Evolutionary conservation across 2,329 filamentous ascomycete genomes (phyloP).

Genomic region (Hymenoscyphus repandus): DNA sequence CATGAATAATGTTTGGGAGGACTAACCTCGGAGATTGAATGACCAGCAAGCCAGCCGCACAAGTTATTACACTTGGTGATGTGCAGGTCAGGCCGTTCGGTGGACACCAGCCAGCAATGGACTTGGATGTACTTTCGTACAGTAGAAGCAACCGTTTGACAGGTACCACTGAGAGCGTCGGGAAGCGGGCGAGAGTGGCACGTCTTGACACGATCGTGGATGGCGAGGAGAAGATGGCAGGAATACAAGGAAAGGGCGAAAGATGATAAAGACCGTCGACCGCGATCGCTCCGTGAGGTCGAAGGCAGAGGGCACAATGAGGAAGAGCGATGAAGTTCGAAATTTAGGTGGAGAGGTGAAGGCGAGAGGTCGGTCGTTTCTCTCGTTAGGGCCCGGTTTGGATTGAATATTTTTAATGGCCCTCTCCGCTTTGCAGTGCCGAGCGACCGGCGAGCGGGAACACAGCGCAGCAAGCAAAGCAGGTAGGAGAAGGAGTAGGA

Average conservation of each 20-base stretch:
- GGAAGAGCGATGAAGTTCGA: neutral
- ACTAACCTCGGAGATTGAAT: slow-evolving; percentile 16
- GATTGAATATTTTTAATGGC: neutral
- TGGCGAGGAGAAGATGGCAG: neutral
- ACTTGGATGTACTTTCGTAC: neutral
- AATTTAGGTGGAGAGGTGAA: neutral
- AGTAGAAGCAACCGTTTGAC: slow-evolving; percentile 13
- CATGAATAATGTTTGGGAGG: neutral
- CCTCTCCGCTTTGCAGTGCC: neutral
- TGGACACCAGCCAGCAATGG: neutral
- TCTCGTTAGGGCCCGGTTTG: neutral
- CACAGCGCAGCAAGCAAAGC: too few relatives aligned
- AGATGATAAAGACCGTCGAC: slow-evolving; percentile 3
- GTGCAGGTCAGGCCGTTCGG: slow-evolving; percentile 1
- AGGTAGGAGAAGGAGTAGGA: too few relatives aligned
- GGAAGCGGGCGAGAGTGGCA: slow-evolving; percentile 15
- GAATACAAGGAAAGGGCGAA: slow-evolving; percentile 5
- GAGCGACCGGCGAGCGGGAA: too few relatives aligned
- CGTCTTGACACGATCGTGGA: slow-evolving; percentile 10
- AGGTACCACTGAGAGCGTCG: slow-evolving; percentile 11
- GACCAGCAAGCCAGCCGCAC: slow-evolving; percentile 10
- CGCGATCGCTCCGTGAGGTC: slow-evolving; percentile 1
- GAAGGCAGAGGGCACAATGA: slow-evolving; percentile 3
- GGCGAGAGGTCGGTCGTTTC: neutral
- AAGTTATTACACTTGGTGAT: slow-evolving; percentile 11